Conservation (phyloP, 441 rosid species). For the Gossypium lobatum region DNA sequence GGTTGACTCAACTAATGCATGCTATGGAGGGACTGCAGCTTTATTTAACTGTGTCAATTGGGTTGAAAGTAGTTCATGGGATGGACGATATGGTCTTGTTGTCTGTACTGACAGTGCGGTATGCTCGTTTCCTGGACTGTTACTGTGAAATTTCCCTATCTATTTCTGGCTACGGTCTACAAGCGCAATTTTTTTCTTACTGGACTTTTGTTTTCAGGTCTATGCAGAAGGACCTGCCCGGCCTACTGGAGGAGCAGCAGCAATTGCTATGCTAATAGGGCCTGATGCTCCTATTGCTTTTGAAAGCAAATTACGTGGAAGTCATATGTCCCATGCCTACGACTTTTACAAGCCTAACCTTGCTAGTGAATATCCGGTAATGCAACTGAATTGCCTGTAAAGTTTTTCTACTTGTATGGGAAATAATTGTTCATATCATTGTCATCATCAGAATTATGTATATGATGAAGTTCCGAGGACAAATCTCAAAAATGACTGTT, state of each 20-base stretch:
- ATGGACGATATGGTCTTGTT: slow-evolving; percentile 94
- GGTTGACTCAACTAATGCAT: slow-evolving; percentile 95
- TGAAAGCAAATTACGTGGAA: slow-evolving; percentile 90
- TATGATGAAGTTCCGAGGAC: neutral
- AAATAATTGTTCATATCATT: neutral
- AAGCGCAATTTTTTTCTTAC: neutral
- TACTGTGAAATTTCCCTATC: neutral
- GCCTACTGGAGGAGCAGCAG: slow-evolving; percentile 99
- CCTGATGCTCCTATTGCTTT: slow-evolving; percentile 91
- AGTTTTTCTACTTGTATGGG: slow-evolving; percentile 1
- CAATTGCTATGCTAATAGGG: slow-evolving; percentile 84
- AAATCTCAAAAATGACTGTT: neutral
- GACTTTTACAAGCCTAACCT: slow-evolving; percentile 99
- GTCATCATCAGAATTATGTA: neutral
- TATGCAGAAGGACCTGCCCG: slow-evolving; percentile 99
- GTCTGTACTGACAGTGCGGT: slow-evolving; percentile 98
- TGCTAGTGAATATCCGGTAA: slow-evolving; percentile 99
- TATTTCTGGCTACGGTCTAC: neutral
- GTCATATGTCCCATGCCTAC: slow-evolving; percentile 93
- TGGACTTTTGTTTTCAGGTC: slow-evolving; percentile 53
- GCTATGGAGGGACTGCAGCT: slow-evolving; percentile 99
- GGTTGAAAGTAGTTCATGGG: slow-evolving; percentile 99
- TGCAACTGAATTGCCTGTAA: slow-evolving; percentile 9
- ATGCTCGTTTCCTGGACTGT: slow-evolving; percentile 21
- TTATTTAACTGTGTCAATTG: slow-evolving; percentile 92